Evolutionary conservation across 768 basidiomycete genomes (phyloP), one percentile per base, ranked within the genome.

Genomic region (Suillus paluster): DNA sequence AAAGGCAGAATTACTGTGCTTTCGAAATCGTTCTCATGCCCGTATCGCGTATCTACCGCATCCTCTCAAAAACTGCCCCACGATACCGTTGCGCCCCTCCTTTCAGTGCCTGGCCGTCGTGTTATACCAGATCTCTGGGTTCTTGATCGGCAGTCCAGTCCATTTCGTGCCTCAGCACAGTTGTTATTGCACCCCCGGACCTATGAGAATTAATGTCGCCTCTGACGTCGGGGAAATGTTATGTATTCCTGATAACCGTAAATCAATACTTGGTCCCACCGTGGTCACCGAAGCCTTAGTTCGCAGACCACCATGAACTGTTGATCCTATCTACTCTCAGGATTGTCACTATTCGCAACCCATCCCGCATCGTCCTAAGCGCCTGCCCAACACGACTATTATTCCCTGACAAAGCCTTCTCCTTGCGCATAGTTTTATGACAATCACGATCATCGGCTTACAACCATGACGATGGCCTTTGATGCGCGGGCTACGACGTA

Each of bases 11-110:
- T 69, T 58, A 54, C 61, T 68, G 8, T 44, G 42, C 64, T 70
- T 70, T 69, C 68, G 19, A 50, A 49, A 61, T 44, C 56, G 52
- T 63, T 66, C 65, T 65, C 65, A 67, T 61, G 67, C 58, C 25
- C 39, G n/a, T 48, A 39, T 63, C 63, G 61, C 48, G 59, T 62
- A 70, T 68, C 61, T 63, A 65, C 49, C 49, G 65, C 57, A 41
- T 64, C 67, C 52, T 60, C n/a, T 50, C 53, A 34, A 54, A 34
- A 54, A 53, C 17, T 21, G 50, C 34, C 21, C 21, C 34, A 36
- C 52, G 36, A 33, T 48, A 36, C n/a, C 11, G 33, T 8, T n/a
- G 23, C 25, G 30, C 25, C 42, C 12, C 14, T 36, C 57, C 34
- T 25, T 53, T 59, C 57, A 65, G 48, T 57, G 30, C 56, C 62